Evolutionary conservation across 768 basidiomycete species (phyloP), one percentile per base, ranked within the genome.

Genomic region (Collybia mongolica): DNA sequence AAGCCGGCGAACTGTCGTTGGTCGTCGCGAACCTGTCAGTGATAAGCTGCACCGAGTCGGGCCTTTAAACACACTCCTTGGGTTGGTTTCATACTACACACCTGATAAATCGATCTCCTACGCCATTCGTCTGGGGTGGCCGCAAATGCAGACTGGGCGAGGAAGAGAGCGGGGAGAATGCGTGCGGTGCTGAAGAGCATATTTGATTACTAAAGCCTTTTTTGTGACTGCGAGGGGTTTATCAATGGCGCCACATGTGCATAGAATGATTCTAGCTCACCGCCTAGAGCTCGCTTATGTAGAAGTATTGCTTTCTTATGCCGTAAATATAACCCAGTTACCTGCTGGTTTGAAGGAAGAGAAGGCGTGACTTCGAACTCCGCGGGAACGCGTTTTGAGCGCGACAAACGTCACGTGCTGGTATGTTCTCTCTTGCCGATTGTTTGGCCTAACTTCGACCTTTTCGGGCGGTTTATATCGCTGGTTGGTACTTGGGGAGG

Each of bases 11-110:
- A 2, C 75, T 68, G 36, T 70, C 70, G 12, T 72, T 63, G 7
- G 78, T 75, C 15, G 77, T 72, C 2, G 85, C 84, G 62, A 83
- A 89, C 42, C 87, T 77, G 65, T 89, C 87, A 6, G 82, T 83
- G 39, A 89, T 70, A 44, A 88, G 53, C 69, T 83, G 68, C 36
- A 40, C 6, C 12, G 51, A 36, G 11, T 12, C n/a, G 7, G 32
- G 22, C 46, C n/a, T 37, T 36, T 18, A 44, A 20, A 44, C 28
- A 32, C 18, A 15, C 14, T 32, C 32, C 32, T 6, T 32, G 9
- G n/a, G 3, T 11, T 32, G 11, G 5, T 32, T 32, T 11, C 14
- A 32, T 9, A 14, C 32, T 9, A 12, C 14, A 9, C 48, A 50
- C 53, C 48, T 51, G 53, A 35, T 54, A 54, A 19, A 54, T 54